Evolutionary conservation across 257 asterid genomes (phyloP), one percentile per base, ranked within the genome.

Genomic region (Capsicum rhomboideum): DNA sequence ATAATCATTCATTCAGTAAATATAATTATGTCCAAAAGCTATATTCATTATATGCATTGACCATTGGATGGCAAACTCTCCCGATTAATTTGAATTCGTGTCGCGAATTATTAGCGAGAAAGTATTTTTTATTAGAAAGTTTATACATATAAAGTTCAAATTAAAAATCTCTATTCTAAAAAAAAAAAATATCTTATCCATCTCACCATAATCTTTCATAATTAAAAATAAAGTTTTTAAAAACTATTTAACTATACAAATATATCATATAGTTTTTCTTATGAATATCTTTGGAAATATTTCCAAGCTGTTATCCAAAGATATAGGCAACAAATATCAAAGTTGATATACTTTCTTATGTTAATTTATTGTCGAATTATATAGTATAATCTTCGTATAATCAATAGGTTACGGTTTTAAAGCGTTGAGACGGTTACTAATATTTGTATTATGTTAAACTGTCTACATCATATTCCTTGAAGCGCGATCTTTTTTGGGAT

Each of bases 311-410:
- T 34, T 67, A n/a, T 31, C 34, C 10, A 4, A 68, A 68, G 7
- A 28, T 68, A 37, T 68, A 68, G 17, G 18, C n/a, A n/a, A 37
- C 52, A 69, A 67, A 67, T 34, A 67, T 17, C 26, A 34, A 67
- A 67, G 16, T 34, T 67, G 21, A 10, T 59, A 2, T 67, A 9
- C 8, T 9, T 31, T 67, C 3, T 31, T 34, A 29, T 29, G 12
- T 31, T 66, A 31, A 7, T 67, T 67, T 8, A 67, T 4, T 3
- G 8, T 64, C 28, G 6, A 64, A 64, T 28, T 64, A 14, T 3
- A 7, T 26, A 28, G 16, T 28, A 1, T 1, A 31, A 3, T 16
- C 3, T 7, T 29, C 0, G 0, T 10, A 8, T 12, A 2, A 61
- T 26, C 13, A 2, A 10, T 26, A 26, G 28, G 2, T 7, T 2